Base-by-base conservation (phyloP, 495 filamentous ascomycete genomes). In the Lepraria neglecta region DNA sequence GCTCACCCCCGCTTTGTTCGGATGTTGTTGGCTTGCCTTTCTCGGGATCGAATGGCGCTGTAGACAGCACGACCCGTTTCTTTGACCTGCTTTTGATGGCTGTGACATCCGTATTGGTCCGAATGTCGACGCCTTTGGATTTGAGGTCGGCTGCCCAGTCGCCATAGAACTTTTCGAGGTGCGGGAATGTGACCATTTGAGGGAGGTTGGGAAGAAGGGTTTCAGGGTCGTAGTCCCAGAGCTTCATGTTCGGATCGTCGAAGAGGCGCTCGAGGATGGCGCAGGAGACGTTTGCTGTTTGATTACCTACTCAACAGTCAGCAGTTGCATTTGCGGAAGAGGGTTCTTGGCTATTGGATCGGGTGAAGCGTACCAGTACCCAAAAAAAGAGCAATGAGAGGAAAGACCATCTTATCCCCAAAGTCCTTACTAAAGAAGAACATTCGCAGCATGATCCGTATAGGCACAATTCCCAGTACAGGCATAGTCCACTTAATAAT, bases 151-250 rank as follows among this genome's bases (percentile, higher is more conserved):
- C 72, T 21, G 72, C 73, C 89, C 87, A 95, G 55, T 83, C 80
- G 17, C 75, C 73, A 64, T 92, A 92, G 69, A 92, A 91, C 6
- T 78, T 69, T 31, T 82, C 78, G 28, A 92, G 76, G 46, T 90
- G 88, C 0, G 87, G 88, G 65, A 92, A 95, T 0, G 87, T 88
- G 31, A 87, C 85, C 89, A 95, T 92, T 0, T 77, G 78, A n/a
- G 89, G 88, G 21, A 85, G 71, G 59, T 91, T 92, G 3, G 80
- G 67, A 1, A 89, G 74, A 7, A 87, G 70, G 9, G 83, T 85
- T 60, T 92, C 84, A 0, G 81, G 71, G 31, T 87, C 83, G 66
- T 90, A 90, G 24, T 82, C 80, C 89, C 88, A 91, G 69, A 92
- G 77, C 55, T 84, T 80, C 79, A 90, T 82, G 67, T 89, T 81